Percentiles rank a stretch among this genome's conserved stretches.
Evolutionary conservation across 2,329 filamentous ascomycete species (phyloP).

Genomic region (Fusarium tupiense): DNA sequence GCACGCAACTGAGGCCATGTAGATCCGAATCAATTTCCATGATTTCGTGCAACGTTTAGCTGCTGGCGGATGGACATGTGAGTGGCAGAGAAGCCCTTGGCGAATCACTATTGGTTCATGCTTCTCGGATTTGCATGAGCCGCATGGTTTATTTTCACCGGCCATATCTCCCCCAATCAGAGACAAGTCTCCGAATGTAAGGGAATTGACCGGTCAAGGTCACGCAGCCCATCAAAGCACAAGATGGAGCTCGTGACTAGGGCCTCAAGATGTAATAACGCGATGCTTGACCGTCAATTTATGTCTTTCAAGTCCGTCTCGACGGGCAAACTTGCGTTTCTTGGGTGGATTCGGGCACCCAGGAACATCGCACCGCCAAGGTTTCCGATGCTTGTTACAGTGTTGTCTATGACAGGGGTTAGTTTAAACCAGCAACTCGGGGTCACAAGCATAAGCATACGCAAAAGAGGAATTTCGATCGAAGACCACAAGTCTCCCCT

Average conservation of each 20-base stretch:
- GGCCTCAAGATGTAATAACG: conserved; percentile 40
- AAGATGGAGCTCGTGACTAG: conserved; percentile 19
- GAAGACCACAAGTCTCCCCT: conserved; percentile 51
- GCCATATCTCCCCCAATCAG: conserved; percentile 37
- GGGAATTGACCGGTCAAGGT: conserved; percentile 40
- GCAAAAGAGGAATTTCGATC: conserved; percentile 55
- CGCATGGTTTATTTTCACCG: conserved; percentile 36
- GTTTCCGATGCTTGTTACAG: conserved; percentile 55
- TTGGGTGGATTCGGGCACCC: conserved; percentile 54
- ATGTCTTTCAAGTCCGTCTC: conserved; percentile 55
- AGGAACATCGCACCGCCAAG: conserved; percentile 52
- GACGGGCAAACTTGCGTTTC: conserved; percentile 54
- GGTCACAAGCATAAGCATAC: conserved; percentile 39
- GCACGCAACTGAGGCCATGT: conserved; percentile 1
- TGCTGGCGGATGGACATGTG: conserved; percentile 15
- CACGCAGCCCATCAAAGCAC: conserved; percentile 30
- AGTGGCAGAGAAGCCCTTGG: conserved; percentile 21
- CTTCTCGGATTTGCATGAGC: conserved; percentile 26
- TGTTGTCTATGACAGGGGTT: conserved; percentile 49
- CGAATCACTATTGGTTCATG: conserved; percentile 31
- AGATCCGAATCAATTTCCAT: conserved; percentile 13
- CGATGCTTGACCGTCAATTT: conserved; percentile 53
- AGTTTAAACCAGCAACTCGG: conserved; percentile 22
- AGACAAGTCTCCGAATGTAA: conserved; percentile 25
- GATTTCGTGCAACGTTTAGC: conserved; percentile 21